phyloP scores from a whole-genome alignment of 23 red algal genomes.

The Chondrus crispus region DNA sequence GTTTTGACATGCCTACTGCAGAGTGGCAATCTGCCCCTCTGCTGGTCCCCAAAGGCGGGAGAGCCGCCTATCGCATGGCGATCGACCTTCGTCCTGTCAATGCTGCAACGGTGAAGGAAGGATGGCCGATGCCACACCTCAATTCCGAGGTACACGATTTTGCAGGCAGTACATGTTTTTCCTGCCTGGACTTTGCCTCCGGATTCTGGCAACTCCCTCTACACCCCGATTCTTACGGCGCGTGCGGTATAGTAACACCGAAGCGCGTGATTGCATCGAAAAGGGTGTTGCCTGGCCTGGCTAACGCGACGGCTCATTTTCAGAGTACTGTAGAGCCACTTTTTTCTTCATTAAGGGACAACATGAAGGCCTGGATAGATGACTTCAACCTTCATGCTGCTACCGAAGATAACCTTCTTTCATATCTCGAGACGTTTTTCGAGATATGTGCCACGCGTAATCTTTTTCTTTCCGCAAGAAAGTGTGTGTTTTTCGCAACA shows the following conservation, averaged over 20 bases:
- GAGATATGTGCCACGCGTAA: neutral
- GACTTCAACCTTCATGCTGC: constrained; percentile 5
- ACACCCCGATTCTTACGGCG: neutral
- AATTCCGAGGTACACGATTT: neutral
- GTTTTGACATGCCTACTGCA: neutral
- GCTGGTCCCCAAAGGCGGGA: neutral
- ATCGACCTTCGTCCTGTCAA: constrained; percentile 14
- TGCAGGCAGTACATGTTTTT: neutral
- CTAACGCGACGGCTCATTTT: neutral
- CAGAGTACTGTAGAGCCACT: neutral
- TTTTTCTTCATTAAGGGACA: neutral
- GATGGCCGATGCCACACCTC: constrained; percentile 1
- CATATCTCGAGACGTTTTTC: neutral
- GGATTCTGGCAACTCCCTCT: neutral
- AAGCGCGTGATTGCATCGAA: neutral
- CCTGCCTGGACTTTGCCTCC: neutral
- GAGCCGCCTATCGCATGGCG: neutral
- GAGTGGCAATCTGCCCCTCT: neutral
- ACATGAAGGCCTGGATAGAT: constrained; percentile 13
- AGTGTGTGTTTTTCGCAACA: neutral
- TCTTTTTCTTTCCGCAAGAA: neutral
- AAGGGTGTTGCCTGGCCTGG: neutral
- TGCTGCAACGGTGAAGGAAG: neutral
- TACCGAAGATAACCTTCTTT: neutral
- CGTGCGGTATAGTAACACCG: neutral